Percentiles rank a stretch among this genome's conserved stretches.
These are phyloP conservation scores for Trypanosoma congolense DNA, from an alignment of 208 protist genomes.

Conservation along the genomic window DNA sequence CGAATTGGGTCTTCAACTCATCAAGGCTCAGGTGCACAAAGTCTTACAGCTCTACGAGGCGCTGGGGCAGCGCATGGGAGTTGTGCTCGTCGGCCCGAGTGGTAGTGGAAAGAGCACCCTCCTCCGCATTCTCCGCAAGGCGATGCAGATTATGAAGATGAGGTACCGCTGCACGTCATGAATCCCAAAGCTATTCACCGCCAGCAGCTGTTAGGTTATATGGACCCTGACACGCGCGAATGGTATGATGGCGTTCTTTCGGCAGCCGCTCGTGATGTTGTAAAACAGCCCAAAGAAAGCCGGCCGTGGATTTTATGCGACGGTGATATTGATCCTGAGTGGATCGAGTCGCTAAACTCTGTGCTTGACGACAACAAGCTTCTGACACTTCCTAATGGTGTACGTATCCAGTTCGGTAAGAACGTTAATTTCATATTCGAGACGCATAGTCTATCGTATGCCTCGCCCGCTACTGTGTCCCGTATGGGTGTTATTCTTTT, in stretches of 20 bases:
- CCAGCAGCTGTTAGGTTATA: constrained; percentile 90
- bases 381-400: constrained; percentile 96
- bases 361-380: constrained; percentile 99
- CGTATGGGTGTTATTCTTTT: constrained; percentile 95
- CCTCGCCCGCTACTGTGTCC: constrained; percentile 99
- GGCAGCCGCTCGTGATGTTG: constrained; percentile 84
- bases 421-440: constrained; percentile 97
- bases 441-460: constrained; percentile 95
- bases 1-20: constrained; percentile 59
- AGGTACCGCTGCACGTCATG: constrained; percentile 83
- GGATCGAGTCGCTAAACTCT: constrained; percentile 99
- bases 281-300: constrained; percentile 64
- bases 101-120: constrained; percentile 92
- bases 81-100: constrained; percentile 91
- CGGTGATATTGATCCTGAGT: constrained; percentile 97
- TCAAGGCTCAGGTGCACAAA: constrained; percentile 78
- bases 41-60: constrained; percentile 92
- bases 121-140: constrained; percentile 76
- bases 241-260: constrained; percentile 99
- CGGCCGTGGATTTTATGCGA: constrained; percentile 94
- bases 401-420: constrained; percentile 93
- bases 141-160: constrained; percentile 70
- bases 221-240: constrained; percentile 96
- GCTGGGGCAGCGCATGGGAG: constrained; percentile 90
- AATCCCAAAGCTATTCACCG: constrained; percentile 94